Conservation (phyloP, 305 asterid genomes). For the Fraxinus xanthoxyloides region DNA sequence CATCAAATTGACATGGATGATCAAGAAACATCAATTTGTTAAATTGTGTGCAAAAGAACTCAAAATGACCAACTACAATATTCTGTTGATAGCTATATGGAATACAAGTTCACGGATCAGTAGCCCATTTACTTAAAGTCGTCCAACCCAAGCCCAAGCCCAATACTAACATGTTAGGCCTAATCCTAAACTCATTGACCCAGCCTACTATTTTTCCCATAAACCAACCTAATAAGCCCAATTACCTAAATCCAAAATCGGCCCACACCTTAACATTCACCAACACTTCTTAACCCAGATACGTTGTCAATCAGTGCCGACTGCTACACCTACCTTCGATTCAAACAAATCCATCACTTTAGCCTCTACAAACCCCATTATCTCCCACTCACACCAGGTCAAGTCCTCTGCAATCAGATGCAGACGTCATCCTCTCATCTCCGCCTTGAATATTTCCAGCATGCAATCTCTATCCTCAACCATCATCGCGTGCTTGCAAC, state of each 20-base stretch:
- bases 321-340: not conserved
- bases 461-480: not conserved
- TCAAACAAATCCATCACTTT: not conserved
- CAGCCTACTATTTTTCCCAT: not conserved
- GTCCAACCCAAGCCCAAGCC: not conserved
- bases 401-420: not conserved
- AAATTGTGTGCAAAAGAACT: not conserved
- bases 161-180: not conserved
- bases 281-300: not conserved
- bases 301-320: not conserved
- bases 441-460: not conserved
- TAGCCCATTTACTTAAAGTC: too few relatives aligned
- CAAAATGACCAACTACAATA: not conserved
- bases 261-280: not conserved
- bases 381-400: not conserved
- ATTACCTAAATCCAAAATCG: not conserved
- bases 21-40: not conserved
- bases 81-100: not conserved
- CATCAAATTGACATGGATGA: not conserved
- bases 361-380: not conserved
- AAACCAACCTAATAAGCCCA: not conserved
- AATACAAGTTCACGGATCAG: not conserved
- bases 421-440: not conserved
- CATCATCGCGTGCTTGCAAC: not conserved
- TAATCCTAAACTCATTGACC: not conserved